A percentile compares a stretch with the other conserved stretches of the same genome.
Conservation (phyloP, 176 grass and related monocot genomes). For the Eremochloa ophiuroides region DNA sequence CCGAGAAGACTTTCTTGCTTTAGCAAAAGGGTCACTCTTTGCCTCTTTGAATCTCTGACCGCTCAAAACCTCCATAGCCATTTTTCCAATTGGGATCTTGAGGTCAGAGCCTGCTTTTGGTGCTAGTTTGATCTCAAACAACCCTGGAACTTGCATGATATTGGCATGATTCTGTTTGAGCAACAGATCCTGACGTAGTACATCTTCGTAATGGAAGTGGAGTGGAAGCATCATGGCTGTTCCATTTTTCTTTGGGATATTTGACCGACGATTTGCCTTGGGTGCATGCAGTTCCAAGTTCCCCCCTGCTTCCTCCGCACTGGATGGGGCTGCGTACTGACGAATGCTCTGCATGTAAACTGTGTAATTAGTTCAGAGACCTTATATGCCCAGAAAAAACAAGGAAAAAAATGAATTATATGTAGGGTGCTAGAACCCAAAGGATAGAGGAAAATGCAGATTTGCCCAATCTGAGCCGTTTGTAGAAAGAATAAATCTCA, state of each 20-base stretch:
- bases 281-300: background rate
- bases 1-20: slow-evolving; percentile 24
- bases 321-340: background rate
- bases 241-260: background rate
- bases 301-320: background rate
- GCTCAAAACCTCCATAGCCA: slow-evolving; percentile 56
- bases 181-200: slow-evolving; percentile 22
- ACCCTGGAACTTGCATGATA: slow-evolving; percentile 44
- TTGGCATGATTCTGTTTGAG: slow-evolving; percentile 50
- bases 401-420: background rate
- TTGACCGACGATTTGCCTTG: slow-evolving; percentile 4
- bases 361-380: background rate
- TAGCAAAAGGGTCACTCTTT: background rate
- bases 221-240: slow-evolving; percentile 18
- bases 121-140: slow-evolving; percentile 44
- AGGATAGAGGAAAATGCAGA: background rate
- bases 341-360: background rate
- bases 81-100: slow-evolving; percentile 44
- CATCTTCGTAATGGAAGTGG: slow-evolving; percentile 16
- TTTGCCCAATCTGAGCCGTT: background rate
- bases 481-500: background rate
- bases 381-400: background rate
- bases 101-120: slow-evolving; percentile 30
- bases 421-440: background rate
- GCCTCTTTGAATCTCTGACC: slow-evolving; percentile 44